Base-by-base conservation (phyloP, 2,329 filamentous ascomycete genomes). In the Purpureocillium takamizusanense region DNA sequence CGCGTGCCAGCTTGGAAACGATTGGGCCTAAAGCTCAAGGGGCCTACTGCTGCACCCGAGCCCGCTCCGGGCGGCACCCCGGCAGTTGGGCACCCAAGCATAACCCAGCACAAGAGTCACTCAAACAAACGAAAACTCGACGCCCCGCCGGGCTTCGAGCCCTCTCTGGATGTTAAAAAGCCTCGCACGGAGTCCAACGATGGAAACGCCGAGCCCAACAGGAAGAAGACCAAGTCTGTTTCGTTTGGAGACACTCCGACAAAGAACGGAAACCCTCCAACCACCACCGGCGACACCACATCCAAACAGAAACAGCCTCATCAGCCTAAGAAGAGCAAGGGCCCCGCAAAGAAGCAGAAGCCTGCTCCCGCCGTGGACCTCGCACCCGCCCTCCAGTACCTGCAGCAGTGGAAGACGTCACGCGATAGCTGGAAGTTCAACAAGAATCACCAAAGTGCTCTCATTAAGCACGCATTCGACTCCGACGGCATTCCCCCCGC, bases 391-490 rank as follows among this genome's bases (percentile, higher is more conserved):
- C 69, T 94, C 13, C 70, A 76, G 38, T 95, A 95, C 57, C 74
- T 95, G 33, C 71, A 71, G 34, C 78, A 81, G 55, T 95, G 88
- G 72, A 72, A 85, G 61, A 73, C 72, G 39, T 73, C 79, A 43
- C 79, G 79, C 41, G 67, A 72, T 9, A 70, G 69, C 49, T 97
- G 90, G 90, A 95, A 95, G 61, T 97, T 95, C 69, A 94, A 94
- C 67, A 95, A 95, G 66, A 89, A 87, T 50, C 79, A 87, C 55
- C 89, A 95, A 61, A 86, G 81, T 38, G 78, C 86, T 49, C 69
- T 95, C 11, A 76, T 95, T 55, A 90, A 92, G 59, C 80, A 94
- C 65, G 65, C 84, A 33, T 86, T 94, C 56, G 79, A 85, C 48
- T 64, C 78, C 46, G 75, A 79, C 50, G 74, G 76, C 44, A 75